These are phyloP conservation scores for Didymella exigua DNA, from an alignment of 2,329 filamentous ascomycete species.

Conservation along the genomic window DNA sequence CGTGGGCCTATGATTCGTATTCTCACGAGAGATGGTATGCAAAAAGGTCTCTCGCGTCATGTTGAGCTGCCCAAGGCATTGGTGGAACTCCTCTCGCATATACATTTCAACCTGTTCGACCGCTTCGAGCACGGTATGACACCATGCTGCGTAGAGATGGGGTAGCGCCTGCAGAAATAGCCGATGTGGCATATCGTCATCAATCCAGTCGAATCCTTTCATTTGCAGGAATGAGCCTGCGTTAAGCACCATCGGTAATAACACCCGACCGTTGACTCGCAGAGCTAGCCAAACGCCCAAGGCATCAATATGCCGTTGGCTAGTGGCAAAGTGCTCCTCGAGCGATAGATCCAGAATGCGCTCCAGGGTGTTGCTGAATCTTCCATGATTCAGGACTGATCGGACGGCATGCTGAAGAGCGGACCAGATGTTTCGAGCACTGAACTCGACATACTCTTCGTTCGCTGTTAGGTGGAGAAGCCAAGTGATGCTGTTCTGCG, in stretches of 20 bases:
- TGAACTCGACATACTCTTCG: conserved; percentile 19
- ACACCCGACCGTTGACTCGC: conserved; percentile 6
- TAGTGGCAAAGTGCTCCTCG: background rate
- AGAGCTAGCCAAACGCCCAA: conserved; percentile 17
- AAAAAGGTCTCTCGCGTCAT: conserved; percentile 2
- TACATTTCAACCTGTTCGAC: conserved; percentile 13
- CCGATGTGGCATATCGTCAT: conserved; percentile 14
- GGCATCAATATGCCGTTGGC: conserved; percentile 3
- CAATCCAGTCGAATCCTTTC: conserved; percentile 23
- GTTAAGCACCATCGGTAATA: conserved; percentile 19
- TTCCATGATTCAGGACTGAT: conserved; percentile 14
- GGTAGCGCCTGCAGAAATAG: conserved; percentile 17
- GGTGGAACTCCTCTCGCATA: conserved; percentile 8
- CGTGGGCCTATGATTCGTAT: too few species aligned
- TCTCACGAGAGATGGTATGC: background rate
- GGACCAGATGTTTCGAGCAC: conserved; percentile 15
- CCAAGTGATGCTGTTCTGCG: conserved; percentile 24
- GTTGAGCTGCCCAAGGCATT: background rate
- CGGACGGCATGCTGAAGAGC: conserved; percentile 20
- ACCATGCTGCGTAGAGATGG: conserved; percentile 22
- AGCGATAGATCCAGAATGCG: conserved; percentile 8
- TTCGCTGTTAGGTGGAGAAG: conserved; percentile 14
- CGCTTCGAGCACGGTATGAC: conserved; percentile 10
- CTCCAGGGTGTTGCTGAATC: background rate
- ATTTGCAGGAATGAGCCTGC: conserved; percentile 22